These are phyloP conservation scores for Chiua sp. DNA, from an alignment of 1,284 basidiomycete species.

Conservation along the genomic window DNA sequence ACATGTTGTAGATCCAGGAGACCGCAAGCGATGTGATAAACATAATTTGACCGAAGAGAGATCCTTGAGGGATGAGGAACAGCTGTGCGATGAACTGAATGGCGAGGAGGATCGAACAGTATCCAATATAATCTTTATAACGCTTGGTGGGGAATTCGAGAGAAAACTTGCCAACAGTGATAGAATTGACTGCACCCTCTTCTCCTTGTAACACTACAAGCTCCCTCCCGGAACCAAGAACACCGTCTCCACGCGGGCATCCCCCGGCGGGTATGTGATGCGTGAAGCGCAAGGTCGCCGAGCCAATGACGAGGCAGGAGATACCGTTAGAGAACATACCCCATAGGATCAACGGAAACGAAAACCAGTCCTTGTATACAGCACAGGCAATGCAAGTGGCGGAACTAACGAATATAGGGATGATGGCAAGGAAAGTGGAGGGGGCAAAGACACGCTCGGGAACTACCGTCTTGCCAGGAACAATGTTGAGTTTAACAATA, in stretches of 20 bases:
- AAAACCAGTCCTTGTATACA: constrained; percentile 28
- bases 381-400: constrained; percentile 23
- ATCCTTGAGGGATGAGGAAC: too few relatives aligned
- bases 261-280: constrained; percentile 25
- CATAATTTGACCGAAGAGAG: too few relatives aligned
- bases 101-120: too few relatives aligned
- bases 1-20: too few relatives aligned
- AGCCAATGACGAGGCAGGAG: constrained; percentile 31
- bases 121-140: too few relatives aligned
- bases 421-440: constrained; percentile 15
- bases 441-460: constrained; percentile 15
- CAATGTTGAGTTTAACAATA: constrained; percentile 13
- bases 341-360: constrained; percentile 31
- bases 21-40: too few relatives aligned
- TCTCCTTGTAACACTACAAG: constrained; percentile 21
- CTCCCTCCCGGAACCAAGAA: constrained; percentile 20
- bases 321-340: constrained; percentile 34
- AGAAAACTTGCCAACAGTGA: too few relatives aligned
- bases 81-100: too few relatives aligned
- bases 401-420: constrained; percentile 27
- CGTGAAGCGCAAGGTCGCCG: constrained; percentile 21
- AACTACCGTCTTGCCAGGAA: constrained; percentile 7
- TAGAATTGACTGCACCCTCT: constrained; percentile 7
- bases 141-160: too few relatives aligned
- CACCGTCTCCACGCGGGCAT: constrained; percentile 25